These are phyloP conservation scores for Lasiodiplodia sp. DNA, from an alignment of 2,329 filamentous ascomycete genomes.

Conservation along the genomic window DNA sequence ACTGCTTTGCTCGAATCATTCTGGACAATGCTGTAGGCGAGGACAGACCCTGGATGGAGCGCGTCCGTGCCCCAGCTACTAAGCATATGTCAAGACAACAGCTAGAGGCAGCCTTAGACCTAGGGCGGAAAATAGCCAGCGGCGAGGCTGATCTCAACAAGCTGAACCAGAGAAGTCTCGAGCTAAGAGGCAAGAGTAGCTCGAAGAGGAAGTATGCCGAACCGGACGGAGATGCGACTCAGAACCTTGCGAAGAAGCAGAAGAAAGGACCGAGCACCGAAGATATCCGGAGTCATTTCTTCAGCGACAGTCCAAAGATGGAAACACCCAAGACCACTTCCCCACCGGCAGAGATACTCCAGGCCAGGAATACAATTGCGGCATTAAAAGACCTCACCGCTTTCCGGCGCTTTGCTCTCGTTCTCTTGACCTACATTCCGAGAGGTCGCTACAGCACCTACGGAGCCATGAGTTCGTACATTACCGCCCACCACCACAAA, in stretches of 20 bases:
- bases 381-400: conserved; percentile 56
- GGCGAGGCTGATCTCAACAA: conserved; percentile 49
- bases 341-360: conserved; percentile 32
- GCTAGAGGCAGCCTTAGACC: conserved; percentile 45
- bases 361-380: conserved; percentile 50
- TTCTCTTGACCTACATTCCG: conserved; percentile 45
- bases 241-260: conserved; percentile 5
- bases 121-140: conserved; percentile 48
- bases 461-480: conserved; percentile 44
- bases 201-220: conserved; percentile 32
- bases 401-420: conserved; percentile 52
- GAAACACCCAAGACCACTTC: conserved; percentile 5
- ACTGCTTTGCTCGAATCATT: conserved; percentile 56
- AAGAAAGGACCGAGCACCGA: neutral
- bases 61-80: conserved; percentile 52
- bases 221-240: conserved; percentile 13
- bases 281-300: conserved; percentile 42
- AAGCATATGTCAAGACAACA: conserved; percentile 53
- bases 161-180: conserved; percentile 51
- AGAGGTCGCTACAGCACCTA: conserved; percentile 47
- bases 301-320: conserved; percentile 25
- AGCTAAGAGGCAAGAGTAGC: conserved; percentile 45
- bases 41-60: conserved; percentile 51
- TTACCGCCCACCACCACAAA: conserved; percentile 42
- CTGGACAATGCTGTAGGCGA: conserved; percentile 52